A percentile compares a stretch with the other conserved stretches of the same genome.
Evolutionary conservation across 1,284 basidiomycete species (phyloP).

Genomic region (Ustilago bromivora): DNA sequence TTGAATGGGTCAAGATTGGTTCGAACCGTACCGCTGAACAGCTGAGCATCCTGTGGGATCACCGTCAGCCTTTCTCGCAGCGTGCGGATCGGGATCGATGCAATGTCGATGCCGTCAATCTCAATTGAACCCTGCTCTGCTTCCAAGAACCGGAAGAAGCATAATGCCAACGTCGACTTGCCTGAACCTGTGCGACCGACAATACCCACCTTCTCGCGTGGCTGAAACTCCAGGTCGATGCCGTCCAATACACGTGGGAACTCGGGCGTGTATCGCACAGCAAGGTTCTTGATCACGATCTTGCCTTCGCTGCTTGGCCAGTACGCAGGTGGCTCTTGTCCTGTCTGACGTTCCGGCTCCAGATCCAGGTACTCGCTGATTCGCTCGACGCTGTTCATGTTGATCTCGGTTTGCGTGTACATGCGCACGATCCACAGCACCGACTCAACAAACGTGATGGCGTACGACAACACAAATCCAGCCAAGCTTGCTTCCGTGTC

Average conservation of each 20-base stretch:
- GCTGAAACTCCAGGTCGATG: slow-evolving; percentile 63
- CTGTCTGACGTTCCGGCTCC: slow-evolving; percentile 57
- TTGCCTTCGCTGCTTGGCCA: slow-evolving; percentile 67
- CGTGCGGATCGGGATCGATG: slow-evolving; percentile 85
- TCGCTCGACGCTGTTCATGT: slow-evolving; percentile 69
- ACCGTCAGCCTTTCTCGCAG: slow-evolving; percentile 84
- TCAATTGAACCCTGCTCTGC: slow-evolving; percentile 82
- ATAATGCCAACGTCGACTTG: slow-evolving; percentile 88
- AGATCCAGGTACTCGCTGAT: slow-evolving; percentile 67
- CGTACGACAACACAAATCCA: slow-evolving; percentile 64
- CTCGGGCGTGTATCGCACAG: slow-evolving; percentile 68
- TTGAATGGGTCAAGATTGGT: slow-evolving; percentile 75
- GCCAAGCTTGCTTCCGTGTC: slow-evolving; percentile 66
- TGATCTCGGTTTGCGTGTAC: slow-evolving; percentile 68
- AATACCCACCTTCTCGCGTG: slow-evolving; percentile 69
- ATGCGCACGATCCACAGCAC: slow-evolving; percentile 70
- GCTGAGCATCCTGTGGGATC: slow-evolving; percentile 84
- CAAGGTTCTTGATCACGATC: slow-evolving; percentile 65
- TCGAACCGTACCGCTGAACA: slow-evolving; percentile 67
- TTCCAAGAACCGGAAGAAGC: slow-evolving; percentile 95
- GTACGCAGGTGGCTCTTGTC: slow-evolving; percentile 66
- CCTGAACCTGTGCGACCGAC: slow-evolving; percentile 80
- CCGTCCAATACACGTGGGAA: slow-evolving; percentile 64
- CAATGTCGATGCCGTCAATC: slow-evolving; percentile 90
- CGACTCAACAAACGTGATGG: slow-evolving; percentile 75